Conservation (phyloP, 129 eudicot genomes). For the Rutidosis leptorrhynchoides region DNA sequence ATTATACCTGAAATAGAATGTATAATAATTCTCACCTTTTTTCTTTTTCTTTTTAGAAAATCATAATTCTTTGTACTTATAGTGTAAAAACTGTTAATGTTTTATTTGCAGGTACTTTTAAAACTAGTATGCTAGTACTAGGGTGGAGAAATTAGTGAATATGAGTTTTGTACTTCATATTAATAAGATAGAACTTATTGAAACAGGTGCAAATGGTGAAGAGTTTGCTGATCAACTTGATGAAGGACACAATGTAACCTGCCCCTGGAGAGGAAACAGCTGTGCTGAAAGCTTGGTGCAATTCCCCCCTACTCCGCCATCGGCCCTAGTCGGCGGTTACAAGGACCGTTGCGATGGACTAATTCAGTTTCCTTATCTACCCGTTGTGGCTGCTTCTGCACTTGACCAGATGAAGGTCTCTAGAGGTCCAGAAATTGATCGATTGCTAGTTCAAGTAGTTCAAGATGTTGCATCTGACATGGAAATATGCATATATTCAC, state of each 20-base stretch:
- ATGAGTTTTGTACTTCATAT: not conserved
- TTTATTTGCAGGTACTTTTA: no score
- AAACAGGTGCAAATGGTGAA: constrained; percentile 60
- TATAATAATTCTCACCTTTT: no score
- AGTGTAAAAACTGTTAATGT: no score
- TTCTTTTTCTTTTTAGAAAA: no score
- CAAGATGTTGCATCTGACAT: constrained; percentile 43
- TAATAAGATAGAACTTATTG: not conserved
- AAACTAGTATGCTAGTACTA: not conserved
- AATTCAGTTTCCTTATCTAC: constrained; percentile 75
- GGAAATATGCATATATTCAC: constrained; percentile 55
- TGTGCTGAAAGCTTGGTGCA: constrained; percentile 93
- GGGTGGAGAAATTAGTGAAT: not conserved
- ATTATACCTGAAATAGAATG: no score
- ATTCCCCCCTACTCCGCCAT: constrained; percentile 95
- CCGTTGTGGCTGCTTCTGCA: constrained; percentile 68
- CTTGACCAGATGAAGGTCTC: constrained; percentile 74
- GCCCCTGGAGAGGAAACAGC: constrained; percentile 95
- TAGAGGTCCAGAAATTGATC: constrained; percentile 67
- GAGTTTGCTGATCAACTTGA: constrained; percentile 72
- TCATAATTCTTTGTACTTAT: no score
- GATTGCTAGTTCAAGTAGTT: constrained; percentile 57
- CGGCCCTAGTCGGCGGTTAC: constrained; percentile 88
- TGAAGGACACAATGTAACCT: constrained; percentile 65
- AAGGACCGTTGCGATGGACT: constrained; percentile 98